phyloP scores from a whole-genome alignment of 805 yeast genomes.

The Saccharomyces eubayanus region DNA sequence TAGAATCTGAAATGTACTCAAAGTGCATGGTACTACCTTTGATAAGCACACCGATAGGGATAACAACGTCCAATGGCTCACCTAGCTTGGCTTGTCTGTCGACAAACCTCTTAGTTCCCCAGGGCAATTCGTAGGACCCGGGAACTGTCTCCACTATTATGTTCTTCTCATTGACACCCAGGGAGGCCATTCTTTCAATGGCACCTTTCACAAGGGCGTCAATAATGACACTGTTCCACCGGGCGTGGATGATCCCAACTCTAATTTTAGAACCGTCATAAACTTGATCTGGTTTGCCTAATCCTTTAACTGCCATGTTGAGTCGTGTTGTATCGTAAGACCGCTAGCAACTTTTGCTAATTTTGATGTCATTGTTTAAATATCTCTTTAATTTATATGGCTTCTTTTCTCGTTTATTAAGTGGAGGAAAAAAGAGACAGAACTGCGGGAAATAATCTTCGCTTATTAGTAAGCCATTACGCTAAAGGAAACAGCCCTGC shows the following conservation, averaged over 20 bases:
- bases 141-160: constrained; percentile 83
- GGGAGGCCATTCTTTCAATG: constrained; percentile 42
- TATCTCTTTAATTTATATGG: background rate
- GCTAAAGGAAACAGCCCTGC: background rate
- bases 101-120: constrained; percentile 52
- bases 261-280: constrained; percentile 64
- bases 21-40: constrained; percentile 98
- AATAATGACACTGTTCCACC: constrained; percentile 83
- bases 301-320: constrained; percentile 68
- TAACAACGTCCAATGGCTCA: constrained; percentile 66
- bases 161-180: constrained; percentile 70
- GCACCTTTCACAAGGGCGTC: constrained; percentile 77
- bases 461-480: background rate
- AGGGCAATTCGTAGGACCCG: constrained; percentile 91
- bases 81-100: constrained; percentile 37
- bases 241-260: constrained; percentile 86
- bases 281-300: constrained; percentile 61
- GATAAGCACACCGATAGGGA: constrained; percentile 89
- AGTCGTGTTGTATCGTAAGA: background rate
- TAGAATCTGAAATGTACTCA: constrained; percentile 91
- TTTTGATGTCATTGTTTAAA: background rate
- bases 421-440: background rate
- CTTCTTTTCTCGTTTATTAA: background rate
- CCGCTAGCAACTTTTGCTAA: background rate
- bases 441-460: background rate